Evolutionary conservation across 2,329 filamentous ascomycete genomes (phyloP), one percentile per base, ranked within the genome.

Genomic region (Cryphonectria parasitica): DNA sequence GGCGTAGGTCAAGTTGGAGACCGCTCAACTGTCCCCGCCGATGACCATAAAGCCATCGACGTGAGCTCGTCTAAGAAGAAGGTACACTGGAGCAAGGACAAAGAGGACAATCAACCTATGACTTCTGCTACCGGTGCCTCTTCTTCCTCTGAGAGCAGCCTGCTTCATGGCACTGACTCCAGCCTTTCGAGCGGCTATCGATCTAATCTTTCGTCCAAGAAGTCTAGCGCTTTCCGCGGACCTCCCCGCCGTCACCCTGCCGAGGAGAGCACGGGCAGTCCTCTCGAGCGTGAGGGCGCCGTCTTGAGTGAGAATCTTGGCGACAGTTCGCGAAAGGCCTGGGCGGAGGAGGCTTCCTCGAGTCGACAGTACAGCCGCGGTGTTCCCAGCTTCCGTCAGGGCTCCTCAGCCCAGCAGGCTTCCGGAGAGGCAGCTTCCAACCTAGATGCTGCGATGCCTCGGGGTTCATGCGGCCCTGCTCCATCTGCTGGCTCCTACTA

Each of bases 251-350:
- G 70, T 45, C 49, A 72, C 36, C 72, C 72, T 28, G 70, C 64
- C 25, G 67, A 67, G 25, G 39, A 58, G 45, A 72, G 70, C 70
- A 72, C 61, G 8, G 72, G 72, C n/a, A 73, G 72, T 11, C 71
- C 71, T 19, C 69, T 45, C 10, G 64, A 58, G 58, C 67, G 67
- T 1, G 52, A 67, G 10, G 54, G 52, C 5, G 43, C 31, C 49
- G 13, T 22, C 19, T 36, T 31, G 22, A 52, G 54, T 5, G 31
- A 58, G 31, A 49, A 71, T n/a, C 64, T 71, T 15, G 69, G 69
- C 19, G 66, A 71, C 39, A 61, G 22, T 17, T n/a, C 58, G 22
- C 58, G 34, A n/a, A 61, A 39, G 8, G 34, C 34, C 13, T 61
- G 58, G 58, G 22, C 34, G 31, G 11, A 31, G 25, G 25, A 56